Evolutionary conservation across 2,329 filamentous ascomycete species (phyloP), one percentile per base, ranked within the genome.

Genomic region (Zymoseptoria tritici): DNA sequence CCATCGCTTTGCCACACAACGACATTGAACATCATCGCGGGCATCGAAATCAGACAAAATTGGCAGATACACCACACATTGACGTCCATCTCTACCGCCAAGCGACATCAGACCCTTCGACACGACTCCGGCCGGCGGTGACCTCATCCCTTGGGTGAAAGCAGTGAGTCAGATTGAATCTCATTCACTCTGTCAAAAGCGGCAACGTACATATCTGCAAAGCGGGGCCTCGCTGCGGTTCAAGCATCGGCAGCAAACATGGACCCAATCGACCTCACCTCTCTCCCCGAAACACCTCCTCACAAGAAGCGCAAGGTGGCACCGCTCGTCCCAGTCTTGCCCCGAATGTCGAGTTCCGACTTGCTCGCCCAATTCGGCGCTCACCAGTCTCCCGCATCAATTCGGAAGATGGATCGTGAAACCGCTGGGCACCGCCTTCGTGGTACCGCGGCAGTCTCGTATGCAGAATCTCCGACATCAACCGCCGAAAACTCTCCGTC

Each of bases 341-440:
- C 67, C 13, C 60, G 60, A 9, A 56, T 42, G 29, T 58, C 54
- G 51, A 58, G 63, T 51, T 58, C 67, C 1, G 64, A 68, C 16
- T 60, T 72, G 22, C 60, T 72, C n/a, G 62, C 64, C 2, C 57
- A 60, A 1, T 73, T 71, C 58, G 68, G 68, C 22, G 67, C 70
- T 3, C 58, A 57, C 13, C 65, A 63, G 24, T 66, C 65, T 6
- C 67, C 65, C 9, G 59, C 60, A 2, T 71, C 71, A 9, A 60
- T 64, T 56, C 65, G 60, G 55, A 68, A 61, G 51, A 68, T 70
- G 68, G 42, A 65, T 13, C 64, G 64, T 16, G 16, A 64, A 21
- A 57, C 63, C 5, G 56, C 50, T 21, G 60, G 49, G n/a, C 54
- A 58, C n/a, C 22, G 29, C 21, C 53, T 66, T 49, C 54, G 66